These are phyloP conservation scores for Saccharum officinarum DNA, from an alignment of 176 grass and related monocot genomes.

Conservation along the genomic window DNA sequence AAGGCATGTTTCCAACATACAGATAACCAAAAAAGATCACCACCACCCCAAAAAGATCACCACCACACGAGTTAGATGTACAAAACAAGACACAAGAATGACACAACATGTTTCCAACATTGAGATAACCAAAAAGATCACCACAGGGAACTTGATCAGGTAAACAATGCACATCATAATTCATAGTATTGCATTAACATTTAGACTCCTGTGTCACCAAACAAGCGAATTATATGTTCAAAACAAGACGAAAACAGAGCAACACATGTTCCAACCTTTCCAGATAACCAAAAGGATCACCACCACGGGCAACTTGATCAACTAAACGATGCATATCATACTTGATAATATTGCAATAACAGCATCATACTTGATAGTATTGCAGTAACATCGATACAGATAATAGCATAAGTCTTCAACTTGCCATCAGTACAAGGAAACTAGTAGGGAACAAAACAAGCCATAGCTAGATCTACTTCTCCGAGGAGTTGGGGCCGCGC, in stretches of 20 bases:
- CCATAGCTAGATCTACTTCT: constrained; percentile 66
- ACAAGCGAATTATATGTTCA: neutral
- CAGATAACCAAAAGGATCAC: neutral
- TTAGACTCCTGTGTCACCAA: neutral
- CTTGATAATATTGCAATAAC: neutral
- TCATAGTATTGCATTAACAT: no score
- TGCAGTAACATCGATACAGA: constrained; percentile 24
- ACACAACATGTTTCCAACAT: neutral
- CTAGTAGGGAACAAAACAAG: constrained; percentile 7
- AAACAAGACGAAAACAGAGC: neutral
- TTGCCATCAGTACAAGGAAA: constrained; percentile 1
- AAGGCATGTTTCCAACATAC: no score
- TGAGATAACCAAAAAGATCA: neutral
- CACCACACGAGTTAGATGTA: neutral
- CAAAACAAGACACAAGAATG: neutral
- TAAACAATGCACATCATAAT: no score
- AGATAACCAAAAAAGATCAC: no score
- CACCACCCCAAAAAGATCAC: neutral
- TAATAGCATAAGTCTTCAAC: neutral
- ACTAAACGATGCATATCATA: constrained; percentile 1
- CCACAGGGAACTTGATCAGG: no score
- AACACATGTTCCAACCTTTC: neutral
- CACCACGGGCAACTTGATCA: neutral
- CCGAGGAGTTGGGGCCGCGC: constrained; percentile 81
- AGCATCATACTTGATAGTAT: no score